phyloP scores from a whole-genome alignment of 345 rosid species.

The Populus davidiana region DNA sequence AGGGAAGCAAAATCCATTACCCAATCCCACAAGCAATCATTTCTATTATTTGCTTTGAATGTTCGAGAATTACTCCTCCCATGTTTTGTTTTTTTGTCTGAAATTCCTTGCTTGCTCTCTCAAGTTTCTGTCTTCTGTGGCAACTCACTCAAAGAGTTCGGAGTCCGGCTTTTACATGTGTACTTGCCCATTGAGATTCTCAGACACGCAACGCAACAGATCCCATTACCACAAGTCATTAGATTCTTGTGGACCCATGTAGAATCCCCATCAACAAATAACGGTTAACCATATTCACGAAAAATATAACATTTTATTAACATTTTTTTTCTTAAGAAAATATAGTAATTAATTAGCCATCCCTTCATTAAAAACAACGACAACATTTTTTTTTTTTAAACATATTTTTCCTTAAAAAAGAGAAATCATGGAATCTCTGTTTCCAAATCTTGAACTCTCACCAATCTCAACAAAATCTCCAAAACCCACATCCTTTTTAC shows the following conservation, averaged over 20 bases:
- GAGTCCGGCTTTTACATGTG: neutral
- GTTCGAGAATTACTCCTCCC: no score
- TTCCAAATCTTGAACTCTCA: constrained; percentile 28
- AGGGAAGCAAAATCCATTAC: no score
- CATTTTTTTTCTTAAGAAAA: no score
- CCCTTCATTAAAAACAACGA: no score
- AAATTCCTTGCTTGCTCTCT: no score
- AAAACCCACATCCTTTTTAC: constrained; percentile 26
- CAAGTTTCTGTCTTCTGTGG: neutral
- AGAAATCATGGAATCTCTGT: constrained; percentile 36
- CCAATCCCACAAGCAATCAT: no score
- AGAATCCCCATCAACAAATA: constrained; percentile 32
- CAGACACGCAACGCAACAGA: constrained; percentile 39
- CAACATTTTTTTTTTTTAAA: neutral
- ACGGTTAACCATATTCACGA: constrained; percentile 22
- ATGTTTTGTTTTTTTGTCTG: no score
- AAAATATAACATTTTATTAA: neutral
- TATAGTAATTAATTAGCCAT: no score
- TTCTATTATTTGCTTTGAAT: no score
- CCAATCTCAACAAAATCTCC: constrained; percentile 21
- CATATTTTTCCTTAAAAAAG: no score
- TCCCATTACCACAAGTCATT: constrained; percentile 37
- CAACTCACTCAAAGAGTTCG: neutral
- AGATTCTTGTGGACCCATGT: constrained; percentile 47
- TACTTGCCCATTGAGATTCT: neutral